phyloP scores from a whole-genome alignment of 1,139 yeast species.

The Oligophagozyma castellii region DNA sequence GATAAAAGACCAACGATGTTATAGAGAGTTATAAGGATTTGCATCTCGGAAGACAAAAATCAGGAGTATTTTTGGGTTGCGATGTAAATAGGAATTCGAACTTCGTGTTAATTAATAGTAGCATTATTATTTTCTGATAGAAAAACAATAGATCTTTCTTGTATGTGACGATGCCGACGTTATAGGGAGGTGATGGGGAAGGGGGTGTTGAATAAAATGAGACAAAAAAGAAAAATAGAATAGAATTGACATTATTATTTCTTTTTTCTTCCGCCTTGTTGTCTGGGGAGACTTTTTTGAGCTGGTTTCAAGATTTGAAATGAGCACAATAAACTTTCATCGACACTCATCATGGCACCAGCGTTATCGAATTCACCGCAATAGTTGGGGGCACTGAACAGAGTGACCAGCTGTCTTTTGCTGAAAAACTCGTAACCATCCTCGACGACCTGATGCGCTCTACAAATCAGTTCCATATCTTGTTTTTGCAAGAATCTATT shows the following conservation, averaged over 20 bases:
- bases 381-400: conserved; percentile 91
- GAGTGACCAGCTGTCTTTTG: conserved; percentile 85
- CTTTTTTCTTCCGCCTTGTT: conserved; percentile 24
- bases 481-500: conserved; percentile 88
- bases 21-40: no score
- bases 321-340: conserved; percentile 87
- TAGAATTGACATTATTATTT: conserved; percentile 4
- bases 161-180: no score
- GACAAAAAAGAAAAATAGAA: neutral
- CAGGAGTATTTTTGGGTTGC: no score
- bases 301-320: conserved; percentile 98
- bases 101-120: no score
- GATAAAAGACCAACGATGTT: no score
- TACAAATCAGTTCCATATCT: conserved; percentile 91
- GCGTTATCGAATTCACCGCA: conserved; percentile 98
- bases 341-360: conserved; percentile 98
- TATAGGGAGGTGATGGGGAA: no score
- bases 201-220: neutral
- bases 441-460: conserved; percentile 97
- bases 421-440: conserved; percentile 95
- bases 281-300: conserved; percentile 43
- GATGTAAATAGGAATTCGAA: no score
- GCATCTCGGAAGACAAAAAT: no score
- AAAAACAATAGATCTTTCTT: no score
- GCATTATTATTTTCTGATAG: no score